Base-by-base conservation (phyloP, 345 rosid genomes). In the Euphorbia lathyris region DNA sequence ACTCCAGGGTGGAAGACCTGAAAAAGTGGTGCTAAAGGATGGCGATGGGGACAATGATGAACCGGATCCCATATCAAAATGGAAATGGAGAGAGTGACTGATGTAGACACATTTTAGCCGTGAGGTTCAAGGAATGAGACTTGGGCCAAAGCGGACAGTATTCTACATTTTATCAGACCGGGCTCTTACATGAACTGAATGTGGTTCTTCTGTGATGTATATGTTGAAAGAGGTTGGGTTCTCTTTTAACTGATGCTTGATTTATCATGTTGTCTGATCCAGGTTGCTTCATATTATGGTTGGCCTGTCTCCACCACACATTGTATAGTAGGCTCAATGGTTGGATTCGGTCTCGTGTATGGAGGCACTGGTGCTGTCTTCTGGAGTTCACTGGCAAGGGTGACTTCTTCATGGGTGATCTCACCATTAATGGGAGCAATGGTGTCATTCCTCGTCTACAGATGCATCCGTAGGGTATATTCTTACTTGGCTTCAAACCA, bases 291-390 rank as follows among this genome's bases (percentile, higher is more conserved):
- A 17, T 94, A 86, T 74, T 94, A 73, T 66, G 97, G 98, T 20
- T 92, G 88, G 94, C 99, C 99, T 27, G 98, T 95, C 77, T 95
- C 99, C 2, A 95, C 99, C 57, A 95, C 99, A 9, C 98, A 95
- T 76, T 95, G 98, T 73, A 92, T 92, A 23, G 88, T 95, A 6
- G 99, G 98, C 78, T 87, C 98, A 23, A 95, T 95, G 99, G 99
- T 95, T 48, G 99, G 99, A 32, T 92, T 95, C 70, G 98, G 96
- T 13, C 90, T 95, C 11, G 91, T 84, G 9, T 95, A 95, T 71
- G 99, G 99, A 8, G 99, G 99, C 58, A 61, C 90, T 68, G 94
- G 92, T 36, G 97, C 99, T 0, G 98, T 95, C 76, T 95, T 95
- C 81, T 95, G 99, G 99, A 86, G 89, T 52, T 92, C 98, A 67